Conservation (phyloP, 805 yeast species). For the Blastobotrys americana region DNA sequence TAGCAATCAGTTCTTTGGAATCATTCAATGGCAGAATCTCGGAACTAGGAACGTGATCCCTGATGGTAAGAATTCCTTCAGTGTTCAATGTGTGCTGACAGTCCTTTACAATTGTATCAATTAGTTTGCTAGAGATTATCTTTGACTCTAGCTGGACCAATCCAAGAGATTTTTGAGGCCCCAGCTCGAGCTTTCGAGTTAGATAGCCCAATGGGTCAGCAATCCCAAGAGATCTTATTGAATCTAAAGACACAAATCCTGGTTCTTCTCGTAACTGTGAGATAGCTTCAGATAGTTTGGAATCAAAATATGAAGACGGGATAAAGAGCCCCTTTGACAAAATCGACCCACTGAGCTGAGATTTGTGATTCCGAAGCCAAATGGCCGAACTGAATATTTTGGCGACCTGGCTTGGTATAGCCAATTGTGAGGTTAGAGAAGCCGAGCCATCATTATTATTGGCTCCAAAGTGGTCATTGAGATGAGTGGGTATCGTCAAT, state of each 20-base stretch:
- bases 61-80: background rate
- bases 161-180: background rate
- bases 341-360: constrained; percentile 1
- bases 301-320: constrained; percentile 10
- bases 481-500: background rate
- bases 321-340: constrained; percentile 7
- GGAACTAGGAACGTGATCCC: background rate
- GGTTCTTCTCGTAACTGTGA: background rate
- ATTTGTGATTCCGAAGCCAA: background rate
- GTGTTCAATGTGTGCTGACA: background rate
- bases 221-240: constrained; percentile 5
- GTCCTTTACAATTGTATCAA: background rate
- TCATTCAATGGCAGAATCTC: background rate
- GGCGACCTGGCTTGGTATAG: background rate
- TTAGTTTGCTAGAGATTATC: constrained; percentile 6
- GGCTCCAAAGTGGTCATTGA: too few relatives aligned
- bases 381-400: background rate
- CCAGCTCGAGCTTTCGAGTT: background rate
- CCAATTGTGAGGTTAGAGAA: background rate
- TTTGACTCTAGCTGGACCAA: background rate
- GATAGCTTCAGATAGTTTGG: constrained; percentile 3
- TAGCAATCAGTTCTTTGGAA: background rate
- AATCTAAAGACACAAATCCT: constrained; percentile 3
- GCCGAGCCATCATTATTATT: too few relatives aligned
- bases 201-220: background rate